These are phyloP conservation scores for Pseudoturritis turrita DNA, from an alignment of 345 rosid genomes.

Conservation along the genomic window DNA sequence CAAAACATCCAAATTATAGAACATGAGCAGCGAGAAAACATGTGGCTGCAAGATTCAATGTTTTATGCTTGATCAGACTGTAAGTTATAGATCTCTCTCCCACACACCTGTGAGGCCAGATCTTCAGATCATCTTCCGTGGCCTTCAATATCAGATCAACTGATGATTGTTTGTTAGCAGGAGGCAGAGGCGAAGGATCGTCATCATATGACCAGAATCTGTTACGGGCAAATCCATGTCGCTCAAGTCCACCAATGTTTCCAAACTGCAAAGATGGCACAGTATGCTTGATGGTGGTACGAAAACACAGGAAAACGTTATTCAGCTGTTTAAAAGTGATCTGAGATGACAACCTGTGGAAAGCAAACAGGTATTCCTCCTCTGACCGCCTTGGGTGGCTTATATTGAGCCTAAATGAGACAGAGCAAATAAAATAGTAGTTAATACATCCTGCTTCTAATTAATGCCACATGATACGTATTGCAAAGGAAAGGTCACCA, in stretches of 20 bases:
- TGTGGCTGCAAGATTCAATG: background rate
- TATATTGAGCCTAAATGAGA: slow-evolving; percentile 55
- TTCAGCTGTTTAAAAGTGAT: background rate
- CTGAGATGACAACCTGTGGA: slow-evolving; percentile 67
- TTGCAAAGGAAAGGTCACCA: background rate
- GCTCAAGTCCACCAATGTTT: slow-evolving; percentile 70
- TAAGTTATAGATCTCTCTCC: slow-evolving; percentile 3
- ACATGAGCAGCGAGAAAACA: background rate
- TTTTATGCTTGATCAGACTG: background rate
- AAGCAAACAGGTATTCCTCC: slow-evolving; percentile 91
- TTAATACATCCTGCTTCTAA: background rate
- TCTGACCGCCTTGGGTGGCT: slow-evolving; percentile 67
- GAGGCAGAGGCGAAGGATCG: slow-evolving; percentile 85
- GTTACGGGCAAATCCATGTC: slow-evolving; percentile 85
- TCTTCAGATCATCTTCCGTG: slow-evolving; percentile 70
- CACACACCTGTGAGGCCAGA: slow-evolving; percentile 80
- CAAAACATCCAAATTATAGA: background rate
- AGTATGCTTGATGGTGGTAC: background rate
- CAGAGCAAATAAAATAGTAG: background rate
- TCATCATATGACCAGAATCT: slow-evolving; percentile 70
- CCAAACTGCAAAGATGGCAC: slow-evolving; percentile 53
- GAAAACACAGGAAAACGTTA: slow-evolving; percentile 7
- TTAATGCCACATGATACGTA: background rate
- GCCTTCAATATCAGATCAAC: slow-evolving; percentile 79
- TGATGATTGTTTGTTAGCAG: slow-evolving; percentile 58